Base-by-base conservation (phyloP, 1,284 basidiomycete genomes). In the Leccinum pachyderme region DNA sequence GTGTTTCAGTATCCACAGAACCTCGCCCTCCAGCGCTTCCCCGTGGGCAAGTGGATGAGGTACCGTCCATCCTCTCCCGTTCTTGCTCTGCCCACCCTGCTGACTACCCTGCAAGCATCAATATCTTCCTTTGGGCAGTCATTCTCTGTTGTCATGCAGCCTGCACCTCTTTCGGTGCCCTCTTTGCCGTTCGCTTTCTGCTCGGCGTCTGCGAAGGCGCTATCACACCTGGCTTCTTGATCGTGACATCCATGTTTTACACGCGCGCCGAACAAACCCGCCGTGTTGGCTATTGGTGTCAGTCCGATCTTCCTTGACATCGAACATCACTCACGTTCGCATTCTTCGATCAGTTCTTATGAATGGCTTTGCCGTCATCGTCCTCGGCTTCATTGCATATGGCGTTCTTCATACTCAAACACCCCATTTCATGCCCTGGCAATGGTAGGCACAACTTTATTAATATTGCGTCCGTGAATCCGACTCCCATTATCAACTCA, bases 181-280 rank as follows among this genome's bases (percentile, higher is more conserved):
- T 86, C 13, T 79, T 84, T 58, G 73, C 67, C 22, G 70, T 74
- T 9, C 78, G 78, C 33, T 73, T 82, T 53, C 76, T 82, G 32
- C 74, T 86, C 32, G 84, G 85, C 22, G 70, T 78, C 29, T 82
- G 80, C 58, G 78, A 84, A 74, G 88, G 87, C 13, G 83, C 84
- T 4, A 89, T 93, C 60, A 93, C 89, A 1, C 84, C 87, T n/a
- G 87, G 87, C 4, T 93, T 91, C 71, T 75, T 92, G 76, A 83
- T 92, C 63, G 77, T 83, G 54, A 81, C 77, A 25, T 73, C 78
- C 50, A 84, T 83, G 83, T 91, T 91, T 68, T 93, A 92, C 69
- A 91, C 87, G 3, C 80, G 83, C n/a, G 78, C 75, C 4, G 90
- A 92, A 64, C 86, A 89, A 66, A 87, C 84, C 5, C 74, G 79